Percentiles rank a stretch among this genome's conserved stretches.
These are phyloP conservation scores for Citrus hindsii DNA, from an alignment of 345 rosid species.

Conservation along the genomic window DNA sequence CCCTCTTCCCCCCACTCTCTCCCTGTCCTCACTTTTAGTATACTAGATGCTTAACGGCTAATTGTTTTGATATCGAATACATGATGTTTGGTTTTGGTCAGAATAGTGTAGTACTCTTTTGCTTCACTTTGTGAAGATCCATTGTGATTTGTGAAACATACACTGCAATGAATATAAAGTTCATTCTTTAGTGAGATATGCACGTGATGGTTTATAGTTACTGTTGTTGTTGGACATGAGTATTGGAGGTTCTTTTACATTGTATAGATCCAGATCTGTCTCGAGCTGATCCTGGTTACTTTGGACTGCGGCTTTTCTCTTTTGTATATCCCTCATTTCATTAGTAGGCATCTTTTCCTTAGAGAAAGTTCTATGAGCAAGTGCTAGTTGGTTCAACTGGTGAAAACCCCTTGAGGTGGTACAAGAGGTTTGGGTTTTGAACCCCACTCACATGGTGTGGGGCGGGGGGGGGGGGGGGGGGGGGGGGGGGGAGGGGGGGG, in stretches of 20 bases:
- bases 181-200: background rate
- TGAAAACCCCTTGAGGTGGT: background rate
- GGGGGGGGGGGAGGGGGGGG: background rate
- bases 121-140: background rate
- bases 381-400: background rate
- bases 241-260: background rate
- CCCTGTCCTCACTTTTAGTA: background rate
- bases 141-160: background rate
- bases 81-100: background rate
- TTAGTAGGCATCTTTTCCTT: background rate
- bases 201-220: background rate
- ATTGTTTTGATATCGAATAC: background rate
- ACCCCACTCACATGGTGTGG: background rate
- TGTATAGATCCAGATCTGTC: background rate
- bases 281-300: background rate
- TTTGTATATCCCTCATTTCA: background rate
- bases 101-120: background rate
- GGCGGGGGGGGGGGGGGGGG: background rate
- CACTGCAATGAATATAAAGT: background rate
- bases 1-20: too few species aligned
- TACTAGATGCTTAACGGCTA: background rate
- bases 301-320: background rate
- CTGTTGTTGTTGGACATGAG: background rate
- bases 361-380: background rate
- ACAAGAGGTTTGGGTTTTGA: background rate